Base-by-base conservation (phyloP, 306 rosid genomes). In the Cucurbita pepo region DNA sequence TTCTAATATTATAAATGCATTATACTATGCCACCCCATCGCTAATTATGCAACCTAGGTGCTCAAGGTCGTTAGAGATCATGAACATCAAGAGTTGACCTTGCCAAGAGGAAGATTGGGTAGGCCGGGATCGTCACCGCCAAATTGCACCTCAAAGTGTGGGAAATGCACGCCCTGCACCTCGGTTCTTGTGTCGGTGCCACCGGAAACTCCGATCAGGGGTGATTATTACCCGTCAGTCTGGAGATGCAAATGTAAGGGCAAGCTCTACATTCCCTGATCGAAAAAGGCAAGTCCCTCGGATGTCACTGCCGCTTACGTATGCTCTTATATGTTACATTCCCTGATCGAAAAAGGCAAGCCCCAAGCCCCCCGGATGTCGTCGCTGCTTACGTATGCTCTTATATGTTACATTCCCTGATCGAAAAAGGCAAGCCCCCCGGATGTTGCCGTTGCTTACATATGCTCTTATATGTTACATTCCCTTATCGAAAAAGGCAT, bases 201-300 rank as follows among this genome's bases (percentile, higher is more conserved):
- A 0, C 99, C 99, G 0, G 97, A 96, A 16, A 90, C 85, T 1
- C 98, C 97, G 25, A 44, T 94, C 91, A 73, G 86, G 88, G 0
- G 82, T 0, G 99, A 94, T 80, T 94, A 94, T 76, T 94, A 91
- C 78, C 97, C 97, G 1, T 96, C 89, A 81, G 97, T 96, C n/a
- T 94, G 99, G 99, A 85, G 95, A 75, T 94, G 99, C 91, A 89
- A 94, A 80, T 94, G 99, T 83, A 92, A 96, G 81, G 86, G 89
- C 72, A 94, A 75, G 84, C 73, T 87, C 66, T 94, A 82, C 87
- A 89, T 91, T 90, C 99, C 99, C 45, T 93, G 90, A 93, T 73
- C 38, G 10, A 40, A 57, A 57, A 14, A 38, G 18, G 30, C 70
- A 63, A 13, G 66, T 2, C 3, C 16, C 15, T 25, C 3, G 62